phyloP scores from a whole-genome alignment of 148 eudicot genomes.

The Rhododendron vialii region DNA sequence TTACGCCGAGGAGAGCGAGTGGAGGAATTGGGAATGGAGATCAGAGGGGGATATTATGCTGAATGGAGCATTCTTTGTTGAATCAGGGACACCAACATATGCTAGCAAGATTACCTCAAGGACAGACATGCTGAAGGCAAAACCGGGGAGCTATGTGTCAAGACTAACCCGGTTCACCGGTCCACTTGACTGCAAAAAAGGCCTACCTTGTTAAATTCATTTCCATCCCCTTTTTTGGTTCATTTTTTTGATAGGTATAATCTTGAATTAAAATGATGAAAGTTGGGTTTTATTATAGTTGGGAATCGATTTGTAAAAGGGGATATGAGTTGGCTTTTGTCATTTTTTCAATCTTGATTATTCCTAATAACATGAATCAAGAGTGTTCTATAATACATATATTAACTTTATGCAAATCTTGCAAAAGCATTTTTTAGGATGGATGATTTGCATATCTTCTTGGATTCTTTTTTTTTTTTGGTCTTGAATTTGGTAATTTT shows the following conservation, averaged over 20 bases:
- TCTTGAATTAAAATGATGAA: background rate
- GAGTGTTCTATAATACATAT: background rate
- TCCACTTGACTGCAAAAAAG: slow-evolving; percentile 26
- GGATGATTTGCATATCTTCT: no score
- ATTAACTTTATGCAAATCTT: no score
- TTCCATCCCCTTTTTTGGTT: background rate
- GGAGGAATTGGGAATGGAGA: slow-evolving; percentile 52
- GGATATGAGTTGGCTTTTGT: background rate
- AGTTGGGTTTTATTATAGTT: background rate
- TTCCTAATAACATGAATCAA: background rate
- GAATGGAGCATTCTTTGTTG: slow-evolving; percentile 45
- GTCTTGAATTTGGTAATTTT: no score
- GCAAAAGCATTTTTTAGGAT: no score
- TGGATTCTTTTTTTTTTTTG: no score
- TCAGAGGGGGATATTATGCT: slow-evolving; percentile 39
- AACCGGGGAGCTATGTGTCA: slow-evolving; percentile 32
- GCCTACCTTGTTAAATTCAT: slow-evolving; percentile 17
- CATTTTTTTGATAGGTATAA: background rate
- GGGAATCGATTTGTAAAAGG: background rate
- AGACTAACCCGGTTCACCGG: slow-evolving; percentile 45
- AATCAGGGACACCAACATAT: slow-evolving; percentile 28
- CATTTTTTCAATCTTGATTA: background rate
- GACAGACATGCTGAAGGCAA: slow-evolving; percentile 16
- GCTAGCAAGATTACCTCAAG: background rate
- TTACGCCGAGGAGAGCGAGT: slow-evolving; percentile 21